These are phyloP conservation scores for Reticulascus tulasneorum DNA, from an alignment of 2,329 filamentous ascomycete species.

Conservation along the genomic window DNA sequence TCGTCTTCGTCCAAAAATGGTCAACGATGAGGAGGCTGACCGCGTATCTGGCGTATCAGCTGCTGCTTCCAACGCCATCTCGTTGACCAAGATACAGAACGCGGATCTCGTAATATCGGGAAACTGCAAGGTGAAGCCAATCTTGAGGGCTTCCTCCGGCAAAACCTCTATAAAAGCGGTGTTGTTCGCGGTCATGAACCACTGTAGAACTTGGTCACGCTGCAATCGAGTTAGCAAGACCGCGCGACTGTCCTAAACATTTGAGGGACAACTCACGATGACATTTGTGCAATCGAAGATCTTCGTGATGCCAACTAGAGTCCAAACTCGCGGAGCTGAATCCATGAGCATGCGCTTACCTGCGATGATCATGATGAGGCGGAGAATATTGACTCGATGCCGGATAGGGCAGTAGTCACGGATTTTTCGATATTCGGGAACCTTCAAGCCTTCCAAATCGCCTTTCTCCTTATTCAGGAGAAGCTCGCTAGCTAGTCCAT, in stretches of 20 bases:
- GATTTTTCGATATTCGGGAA: constrained; percentile 31
- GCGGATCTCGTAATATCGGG: constrained; percentile 39
- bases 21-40: constrained; percentile 16
- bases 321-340: constrained; percentile 64
- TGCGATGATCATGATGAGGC: constrained; percentile 56
- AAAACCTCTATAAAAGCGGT: constrained; percentile 58
- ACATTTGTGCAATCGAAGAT: constrained; percentile 45
- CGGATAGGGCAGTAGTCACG: constrained; percentile 61
- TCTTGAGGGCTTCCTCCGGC: constrained; percentile 56
- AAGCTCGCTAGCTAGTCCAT: constrained; percentile 4
- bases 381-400: constrained; percentile 60
- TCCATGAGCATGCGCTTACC: constrained; percentile 53
- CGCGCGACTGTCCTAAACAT: constrained; percentile 18
- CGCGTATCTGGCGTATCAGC: constrained; percentile 11
- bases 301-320: constrained; percentile 58
- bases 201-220: constrained; percentile 49
- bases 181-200: constrained; percentile 55
- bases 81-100: constrained; percentile 60
- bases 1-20: constrained; percentile 42
- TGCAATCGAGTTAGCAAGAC: constrained; percentile 15
- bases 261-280: constrained; percentile 24
- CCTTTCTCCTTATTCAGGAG: constrained; percentile 18
- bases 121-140: constrained; percentile 46
- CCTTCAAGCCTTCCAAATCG: constrained; percentile 1
- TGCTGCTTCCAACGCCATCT: constrained; percentile 49